phyloP scores from a whole-genome alignment of 176 grass and related monocot genomes.

The Triticum turgidum region DNA sequence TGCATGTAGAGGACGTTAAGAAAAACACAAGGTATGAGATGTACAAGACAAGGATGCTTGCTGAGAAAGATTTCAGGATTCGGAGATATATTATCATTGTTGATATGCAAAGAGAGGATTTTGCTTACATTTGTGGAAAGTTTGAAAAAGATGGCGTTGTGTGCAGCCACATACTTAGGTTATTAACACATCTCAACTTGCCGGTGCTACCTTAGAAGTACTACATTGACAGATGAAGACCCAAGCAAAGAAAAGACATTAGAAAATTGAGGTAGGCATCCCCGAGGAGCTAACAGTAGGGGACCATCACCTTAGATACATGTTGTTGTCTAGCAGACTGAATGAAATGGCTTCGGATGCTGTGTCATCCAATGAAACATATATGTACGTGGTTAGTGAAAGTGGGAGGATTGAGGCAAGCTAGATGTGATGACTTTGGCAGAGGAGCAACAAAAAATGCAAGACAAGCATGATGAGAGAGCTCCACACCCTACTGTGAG shows the following conservation, averaged over 20 bases:
- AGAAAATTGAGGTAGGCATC: neutral
- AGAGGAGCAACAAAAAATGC: neutral
- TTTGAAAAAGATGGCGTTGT: neutral
- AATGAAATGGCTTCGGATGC: neutral
- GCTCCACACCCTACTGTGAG: no score
- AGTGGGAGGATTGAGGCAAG: neutral
- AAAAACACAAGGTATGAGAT: neutral
- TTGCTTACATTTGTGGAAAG: neutral
- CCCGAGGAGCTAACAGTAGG: neutral
- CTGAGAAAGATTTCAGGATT: accelerated
- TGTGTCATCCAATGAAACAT: neutral
- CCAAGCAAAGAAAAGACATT: neutral
- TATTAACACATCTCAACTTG: neutral
- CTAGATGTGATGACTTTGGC: neutral
- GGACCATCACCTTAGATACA: neutral
- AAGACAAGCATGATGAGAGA: no score
- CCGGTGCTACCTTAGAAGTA: neutral
- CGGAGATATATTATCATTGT: neutral
- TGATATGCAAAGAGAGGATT: accelerated
- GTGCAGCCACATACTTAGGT: neutral
- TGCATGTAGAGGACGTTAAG: neutral
- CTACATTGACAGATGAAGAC: neutral
- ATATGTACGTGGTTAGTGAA: neutral
- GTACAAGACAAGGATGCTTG: neutral
- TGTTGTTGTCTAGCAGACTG: neutral